These are phyloP conservation scores for Guillardia theta DNA, from an alignment of 78 protist species.

Conservation along the genomic window DNA sequence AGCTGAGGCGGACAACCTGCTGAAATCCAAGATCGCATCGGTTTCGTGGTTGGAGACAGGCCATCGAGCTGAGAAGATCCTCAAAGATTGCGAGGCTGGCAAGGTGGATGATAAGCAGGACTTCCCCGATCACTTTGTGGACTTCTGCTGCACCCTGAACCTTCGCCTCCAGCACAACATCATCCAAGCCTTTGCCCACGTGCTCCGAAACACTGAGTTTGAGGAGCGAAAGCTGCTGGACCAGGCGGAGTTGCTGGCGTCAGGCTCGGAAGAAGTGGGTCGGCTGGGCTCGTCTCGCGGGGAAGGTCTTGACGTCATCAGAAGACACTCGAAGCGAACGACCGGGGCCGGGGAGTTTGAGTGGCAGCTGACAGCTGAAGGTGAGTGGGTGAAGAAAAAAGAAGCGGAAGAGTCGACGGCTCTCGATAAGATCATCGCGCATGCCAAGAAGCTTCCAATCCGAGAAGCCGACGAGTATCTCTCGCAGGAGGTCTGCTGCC, in stretches of 20 bases:
- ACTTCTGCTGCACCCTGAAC: neutral
- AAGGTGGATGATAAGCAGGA: neutral
- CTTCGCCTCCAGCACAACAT: neutral
- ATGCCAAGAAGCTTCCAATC: neutral
- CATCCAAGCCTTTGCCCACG: neutral
- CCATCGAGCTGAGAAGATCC: neutral
- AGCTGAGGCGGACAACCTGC: neutral
- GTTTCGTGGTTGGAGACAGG: neutral
- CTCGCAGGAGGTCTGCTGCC: neutral
- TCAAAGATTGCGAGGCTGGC: neutral
- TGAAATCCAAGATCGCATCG: neutral
- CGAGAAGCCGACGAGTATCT: conserved; percentile 17
- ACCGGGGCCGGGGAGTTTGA: too few species aligned
- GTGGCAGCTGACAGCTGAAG: too few species aligned
- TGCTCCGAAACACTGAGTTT: neutral
- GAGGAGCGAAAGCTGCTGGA: neutral
- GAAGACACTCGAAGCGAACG: too few species aligned
- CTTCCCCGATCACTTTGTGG: neutral
- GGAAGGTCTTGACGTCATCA: too few species aligned
- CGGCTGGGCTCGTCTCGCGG: too few species aligned
- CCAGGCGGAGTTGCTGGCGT: too few species aligned
- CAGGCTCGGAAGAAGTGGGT: too few species aligned
- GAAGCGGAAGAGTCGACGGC: too few species aligned
- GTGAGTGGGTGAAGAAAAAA: too few species aligned
- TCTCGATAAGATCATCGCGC: neutral